Conservation (phyloP, 2,329 filamentous ascomycete genomes). For the Fusarium euwallaceae region DNA sequence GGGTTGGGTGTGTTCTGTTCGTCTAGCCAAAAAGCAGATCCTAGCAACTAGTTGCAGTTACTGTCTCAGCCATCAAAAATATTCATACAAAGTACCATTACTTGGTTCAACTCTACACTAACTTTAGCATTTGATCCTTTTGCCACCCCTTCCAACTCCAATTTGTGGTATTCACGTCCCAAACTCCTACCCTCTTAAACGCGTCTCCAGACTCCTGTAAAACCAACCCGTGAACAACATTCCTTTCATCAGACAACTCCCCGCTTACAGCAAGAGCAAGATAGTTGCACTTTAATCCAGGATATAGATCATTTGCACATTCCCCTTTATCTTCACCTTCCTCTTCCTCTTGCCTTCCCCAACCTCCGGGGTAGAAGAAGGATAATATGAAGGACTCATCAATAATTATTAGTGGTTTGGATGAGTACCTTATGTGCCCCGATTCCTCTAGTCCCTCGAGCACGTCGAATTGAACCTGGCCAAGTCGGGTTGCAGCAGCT, state of each 20-base stretch:
- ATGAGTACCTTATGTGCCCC: too few species aligned
- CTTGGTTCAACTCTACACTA: background rate
- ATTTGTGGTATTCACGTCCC: background rate
- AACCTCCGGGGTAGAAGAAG: too few species aligned
- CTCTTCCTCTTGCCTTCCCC: too few species aligned
- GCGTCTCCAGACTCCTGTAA: background rate
- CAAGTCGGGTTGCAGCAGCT: too few species aligned
- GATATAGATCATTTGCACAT: too few species aligned
- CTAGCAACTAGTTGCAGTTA: background rate
- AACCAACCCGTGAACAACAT: fast-evolving
- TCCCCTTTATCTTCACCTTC: too few species aligned
- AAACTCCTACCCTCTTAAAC: background rate
- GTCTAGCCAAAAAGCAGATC: background rate
- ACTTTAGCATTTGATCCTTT: background rate
- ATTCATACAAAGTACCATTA: background rate
- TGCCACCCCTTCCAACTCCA: background rate
- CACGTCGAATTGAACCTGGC: too few species aligned
- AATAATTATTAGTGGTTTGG: too few species aligned
- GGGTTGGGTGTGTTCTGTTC: background rate
- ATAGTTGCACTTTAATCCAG: background rate
- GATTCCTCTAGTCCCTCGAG: too few species aligned
- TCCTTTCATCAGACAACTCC: fast-evolving
- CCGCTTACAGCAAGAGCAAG: background rate
- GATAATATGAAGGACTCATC: too few species aligned
- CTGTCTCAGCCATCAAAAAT: background rate